These are phyloP conservation scores for Flueggea neowawraea DNA, from an alignment of 441 rosid genomes.

Conservation along the genomic window DNA sequence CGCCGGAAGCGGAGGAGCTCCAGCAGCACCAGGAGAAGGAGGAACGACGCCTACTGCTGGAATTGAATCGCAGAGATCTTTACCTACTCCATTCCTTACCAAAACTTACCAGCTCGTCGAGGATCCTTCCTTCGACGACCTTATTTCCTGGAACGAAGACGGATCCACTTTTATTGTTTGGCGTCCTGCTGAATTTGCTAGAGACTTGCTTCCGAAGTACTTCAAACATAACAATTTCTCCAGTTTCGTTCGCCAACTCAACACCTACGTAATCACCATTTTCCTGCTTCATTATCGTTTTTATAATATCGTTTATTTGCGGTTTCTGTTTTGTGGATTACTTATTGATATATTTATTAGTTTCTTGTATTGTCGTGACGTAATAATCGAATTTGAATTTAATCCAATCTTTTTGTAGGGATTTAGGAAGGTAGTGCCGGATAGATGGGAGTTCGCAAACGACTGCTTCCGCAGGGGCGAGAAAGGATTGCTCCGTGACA, in stretches of 20 bases:
- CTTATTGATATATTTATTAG: too few relatives aligned
- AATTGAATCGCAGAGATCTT: slow-evolving; percentile 59
- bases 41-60: too few relatives aligned
- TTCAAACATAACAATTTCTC: slow-evolving; percentile 95
- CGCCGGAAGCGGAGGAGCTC: slow-evolving; percentile 15
- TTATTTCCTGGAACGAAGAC: slow-evolving; percentile 85
- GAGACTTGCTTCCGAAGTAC: slow-evolving; percentile 89
- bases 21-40: too few relatives aligned
- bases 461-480: slow-evolving; percentile 78
- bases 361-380: too few relatives aligned
- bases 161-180: slow-evolving; percentile 83
- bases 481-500: slow-evolving; percentile 66
- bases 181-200: slow-evolving; percentile 85
- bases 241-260: slow-evolving; percentile 93
- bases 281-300: background rate
- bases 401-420: slow-evolving; percentile 31
- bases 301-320: too few relatives aligned
- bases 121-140: slow-evolving; percentile 63
- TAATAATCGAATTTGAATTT: background rate
- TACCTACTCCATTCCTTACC: slow-evolving; percentile 82
- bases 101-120: slow-evolving; percentile 84
- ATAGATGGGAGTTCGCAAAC: slow-evolving; percentile 92
- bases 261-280: slow-evolving; percentile 65
- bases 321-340: too few relatives aligned
- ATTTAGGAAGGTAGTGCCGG: slow-evolving; percentile 85